Conservation (phyloP, 78 protist genomes). For the Diacronema lutheri region DNA sequence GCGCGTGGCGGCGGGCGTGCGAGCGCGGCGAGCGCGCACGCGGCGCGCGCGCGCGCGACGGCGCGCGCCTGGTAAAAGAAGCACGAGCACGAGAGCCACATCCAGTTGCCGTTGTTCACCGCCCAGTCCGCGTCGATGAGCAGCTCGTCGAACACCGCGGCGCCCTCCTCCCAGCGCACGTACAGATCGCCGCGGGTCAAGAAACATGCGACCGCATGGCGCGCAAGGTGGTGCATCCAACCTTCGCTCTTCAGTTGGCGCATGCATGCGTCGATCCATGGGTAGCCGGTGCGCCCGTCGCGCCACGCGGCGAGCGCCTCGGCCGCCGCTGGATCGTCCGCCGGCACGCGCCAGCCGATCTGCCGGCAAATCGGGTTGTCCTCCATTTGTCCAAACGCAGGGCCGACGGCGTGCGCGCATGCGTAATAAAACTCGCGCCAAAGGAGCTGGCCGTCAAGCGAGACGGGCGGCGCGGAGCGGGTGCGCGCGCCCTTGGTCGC, state of each 20-base stretch:
- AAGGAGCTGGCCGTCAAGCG: constrained; percentile 41
- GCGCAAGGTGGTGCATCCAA: constrained; percentile 58
- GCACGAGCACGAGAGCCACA: constrained; percentile 52
- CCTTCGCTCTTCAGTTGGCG: constrained; percentile 39
- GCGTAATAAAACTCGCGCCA: constrained; percentile 52
- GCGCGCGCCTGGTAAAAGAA: constrained; percentile 6
- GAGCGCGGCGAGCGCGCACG: too few relatives aligned
- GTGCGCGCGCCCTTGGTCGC: not conserved
- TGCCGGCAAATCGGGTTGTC: constrained; percentile 43
- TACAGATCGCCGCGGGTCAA: constrained; percentile 58
- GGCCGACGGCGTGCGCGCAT: not conserved
- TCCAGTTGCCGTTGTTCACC: constrained; percentile 59
- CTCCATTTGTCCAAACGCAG: not conserved
- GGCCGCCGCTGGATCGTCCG: not conserved
- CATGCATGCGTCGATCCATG: constrained; percentile 60
- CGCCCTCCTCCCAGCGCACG: constrained; percentile 45
- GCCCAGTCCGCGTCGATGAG: constrained; percentile 51
- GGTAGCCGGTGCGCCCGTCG: constrained; percentile 48
- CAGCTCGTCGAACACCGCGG: constrained; percentile 28
- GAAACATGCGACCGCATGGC: constrained; percentile 66
- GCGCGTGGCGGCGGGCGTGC: too few relatives aligned
- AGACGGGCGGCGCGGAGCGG: constrained; percentile 38
- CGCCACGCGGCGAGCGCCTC: constrained; percentile 2
- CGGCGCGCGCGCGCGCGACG: not conserved
- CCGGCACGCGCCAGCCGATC: not conserved